A percentile compares a stretch with the other conserved stretches of the same genome.
Conservation (phyloP, 2,329 filamentous ascomycete genomes). For the Phaeosphaeriaceae sp. region DNA sequence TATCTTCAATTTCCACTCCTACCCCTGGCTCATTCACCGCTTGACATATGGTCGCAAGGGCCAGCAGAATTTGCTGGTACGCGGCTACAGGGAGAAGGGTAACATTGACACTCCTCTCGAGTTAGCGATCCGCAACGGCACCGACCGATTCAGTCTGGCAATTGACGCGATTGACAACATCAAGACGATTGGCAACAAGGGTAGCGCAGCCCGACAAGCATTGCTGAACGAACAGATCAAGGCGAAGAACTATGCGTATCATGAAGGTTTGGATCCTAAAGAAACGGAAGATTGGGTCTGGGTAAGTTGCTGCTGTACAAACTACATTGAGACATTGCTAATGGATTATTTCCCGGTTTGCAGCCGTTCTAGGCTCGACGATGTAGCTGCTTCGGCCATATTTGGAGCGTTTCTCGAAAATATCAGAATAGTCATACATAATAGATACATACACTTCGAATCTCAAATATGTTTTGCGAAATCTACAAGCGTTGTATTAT, state of each 20-base stretch:
- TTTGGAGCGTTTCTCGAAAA: not conserved
- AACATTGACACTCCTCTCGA: constrained; percentile 84
- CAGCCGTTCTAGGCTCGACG: constrained; percentile 49
- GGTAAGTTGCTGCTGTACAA: too few species aligned
- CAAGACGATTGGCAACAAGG: constrained; percentile 67
- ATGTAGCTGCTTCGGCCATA: too few species aligned
- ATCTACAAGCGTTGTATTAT: too few species aligned
- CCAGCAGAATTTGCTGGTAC: constrained; percentile 72
- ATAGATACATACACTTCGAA: too few species aligned
- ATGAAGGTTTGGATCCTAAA: constrained; percentile 74
- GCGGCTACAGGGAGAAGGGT: constrained; percentile 82
- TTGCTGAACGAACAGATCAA: constrained; percentile 70
- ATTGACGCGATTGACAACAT: constrained; percentile 79
- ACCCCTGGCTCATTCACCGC: constrained; percentile 80
- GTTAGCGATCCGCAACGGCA: constrained; percentile 78
- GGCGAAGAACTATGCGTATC: constrained; percentile 67
- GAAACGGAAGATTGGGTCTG: constrained; percentile 72
- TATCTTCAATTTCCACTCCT: constrained; percentile 86
- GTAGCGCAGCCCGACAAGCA: constrained; percentile 66
- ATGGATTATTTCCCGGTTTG: too few species aligned
- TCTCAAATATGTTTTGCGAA: too few species aligned
- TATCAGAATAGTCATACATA: too few species aligned
- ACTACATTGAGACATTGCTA: too few species aligned
- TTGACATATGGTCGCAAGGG: constrained; percentile 78
- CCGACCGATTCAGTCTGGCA: constrained; percentile 77